Base-by-base conservation (phyloP, 768 basidiomycete species). In the Mycena crocata region DNA sequence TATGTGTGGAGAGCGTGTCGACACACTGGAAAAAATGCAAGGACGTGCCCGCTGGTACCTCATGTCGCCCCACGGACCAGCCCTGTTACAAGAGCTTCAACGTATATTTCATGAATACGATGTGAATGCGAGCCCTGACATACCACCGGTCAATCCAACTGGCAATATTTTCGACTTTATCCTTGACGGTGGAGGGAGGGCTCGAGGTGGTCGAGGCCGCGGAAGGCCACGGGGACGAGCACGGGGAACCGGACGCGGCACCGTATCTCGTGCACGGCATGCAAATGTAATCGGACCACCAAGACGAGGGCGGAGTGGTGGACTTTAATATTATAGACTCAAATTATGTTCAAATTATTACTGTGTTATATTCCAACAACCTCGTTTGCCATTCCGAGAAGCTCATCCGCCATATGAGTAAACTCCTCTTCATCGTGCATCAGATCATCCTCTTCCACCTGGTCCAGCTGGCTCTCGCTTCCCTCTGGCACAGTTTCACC, bases 341-440 rank as follows among this genome's bases (percentile, higher is more conserved):
- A 56, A 10, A n/a, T n/a, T n/a, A n/a, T n/a, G n/a, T n/a, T n/a
- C n/a, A n/a, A n/a, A n/a, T n/a, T n/a, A n/a, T n/a, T n/a, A n/a
- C n/a, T n/a, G n/a, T n/a, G n/a, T n/a, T 44, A n/a, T 57, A 57
- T 24, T 32, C 56, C 42, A 7, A 34, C 56, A 39, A 26, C 37
- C n/a, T 46, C 61, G 6, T 34, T n/a, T 21, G 45, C 39, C 54
- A 59, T 56, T 4, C 45, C 35, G n/a, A 50, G 24, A 34, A 51
- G 45, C 24, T 59, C 19, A 30, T 66, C 45, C 0, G 49, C 23
- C 42, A 50, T 61, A 14, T 40, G 30, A 5, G 60, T 37, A 32
- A 66, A 67, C 19, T 67, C 66, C 24, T 67, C 66, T 5, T 63
- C 66, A 42, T 67, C 66, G 30, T 64, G 39, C 44, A 49, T 49